phyloP scores from a whole-genome alignment of 345 rosid genomes.

The Hibiscus tridactylites region DNA sequence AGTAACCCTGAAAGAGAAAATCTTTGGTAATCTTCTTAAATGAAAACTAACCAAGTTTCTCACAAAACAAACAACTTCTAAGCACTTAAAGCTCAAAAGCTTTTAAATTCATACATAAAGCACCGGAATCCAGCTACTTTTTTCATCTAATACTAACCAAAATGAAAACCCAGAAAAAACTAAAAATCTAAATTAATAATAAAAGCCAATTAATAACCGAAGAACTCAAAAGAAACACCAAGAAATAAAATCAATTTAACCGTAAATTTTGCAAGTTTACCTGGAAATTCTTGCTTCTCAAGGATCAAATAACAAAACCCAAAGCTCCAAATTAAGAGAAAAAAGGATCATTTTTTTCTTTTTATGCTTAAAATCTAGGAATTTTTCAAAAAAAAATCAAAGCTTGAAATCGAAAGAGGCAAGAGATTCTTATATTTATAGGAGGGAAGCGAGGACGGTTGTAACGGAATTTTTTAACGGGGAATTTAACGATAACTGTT shows the following conservation, averaged over 20 bases:
- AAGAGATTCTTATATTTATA: not conserved
- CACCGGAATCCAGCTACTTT: not conserved
- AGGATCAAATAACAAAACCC: slow-evolving; percentile 1
- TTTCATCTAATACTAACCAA: not conserved
- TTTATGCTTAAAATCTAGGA: not conserved
- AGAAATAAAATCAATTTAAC: not conserved
- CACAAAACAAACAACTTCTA: not conserved
- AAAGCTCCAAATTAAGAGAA: not conserved
- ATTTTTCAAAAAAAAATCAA: not conserved
- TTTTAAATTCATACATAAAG: not conserved
- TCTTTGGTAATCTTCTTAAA: not conserved
- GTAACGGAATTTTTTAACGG: not conserved
- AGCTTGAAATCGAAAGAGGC: not conserved
- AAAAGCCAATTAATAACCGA: not conserved
- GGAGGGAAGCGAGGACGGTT: not conserved
- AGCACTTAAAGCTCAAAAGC: not conserved
- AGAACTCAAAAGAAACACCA: not conserved
- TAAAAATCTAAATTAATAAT: not conserved
- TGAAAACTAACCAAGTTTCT: not conserved
- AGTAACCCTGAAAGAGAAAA: slow-evolving; percentile 1
- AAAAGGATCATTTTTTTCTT: not conserved
- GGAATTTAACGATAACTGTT: not conserved
- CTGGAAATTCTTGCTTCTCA: slow-evolving; percentile 3
- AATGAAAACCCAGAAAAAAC: not conserved
- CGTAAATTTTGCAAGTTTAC: not conserved